Evolutionary conservation across 225 moss, liverwort and hornwort species (phyloP).

Genomic region (Marchantia paleacea): DNA sequence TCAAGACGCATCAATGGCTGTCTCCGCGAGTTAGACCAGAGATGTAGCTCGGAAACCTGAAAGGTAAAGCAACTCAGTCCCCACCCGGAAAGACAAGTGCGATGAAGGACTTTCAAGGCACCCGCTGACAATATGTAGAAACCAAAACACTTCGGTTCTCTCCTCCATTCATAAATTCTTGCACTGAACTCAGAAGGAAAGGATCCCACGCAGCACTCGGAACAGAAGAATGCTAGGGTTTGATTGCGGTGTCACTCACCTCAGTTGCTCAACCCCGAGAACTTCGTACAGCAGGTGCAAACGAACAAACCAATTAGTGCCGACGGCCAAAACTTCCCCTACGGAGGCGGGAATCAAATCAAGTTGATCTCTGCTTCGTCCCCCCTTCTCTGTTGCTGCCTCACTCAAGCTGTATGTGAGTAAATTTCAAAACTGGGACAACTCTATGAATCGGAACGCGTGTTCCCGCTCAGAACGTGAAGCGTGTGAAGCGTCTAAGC

Average conservation of each 20-base stretch:
- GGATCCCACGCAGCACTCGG: background rate
- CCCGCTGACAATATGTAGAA: background rate
- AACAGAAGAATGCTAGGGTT: background rate
- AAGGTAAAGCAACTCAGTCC: background rate
- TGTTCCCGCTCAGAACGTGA: background rate
- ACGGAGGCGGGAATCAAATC: background rate
- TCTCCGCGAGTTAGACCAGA: background rate
- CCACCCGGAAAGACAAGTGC: background rate
- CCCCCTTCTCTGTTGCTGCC: background rate
- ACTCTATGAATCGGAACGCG: background rate
- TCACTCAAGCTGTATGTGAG: background rate
- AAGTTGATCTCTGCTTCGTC: background rate
- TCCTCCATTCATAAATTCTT: background rate
- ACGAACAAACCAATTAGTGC: background rate
- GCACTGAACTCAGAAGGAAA: background rate
- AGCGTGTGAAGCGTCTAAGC: background rate
- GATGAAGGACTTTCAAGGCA: background rate
- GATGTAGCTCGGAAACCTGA: background rate
- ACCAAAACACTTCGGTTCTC: background rate
- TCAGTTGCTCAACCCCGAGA: background rate
- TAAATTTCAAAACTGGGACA: background rate
- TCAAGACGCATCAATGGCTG: background rate
- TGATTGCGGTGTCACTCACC: background rate
- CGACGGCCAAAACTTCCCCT: background rate
- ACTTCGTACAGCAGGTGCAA: background rate